Percentiles rank a stretch among this genome's conserved stretches.
Conservation (phyloP, 129 eudicot species). For the Pittosporum tobira region DNA sequence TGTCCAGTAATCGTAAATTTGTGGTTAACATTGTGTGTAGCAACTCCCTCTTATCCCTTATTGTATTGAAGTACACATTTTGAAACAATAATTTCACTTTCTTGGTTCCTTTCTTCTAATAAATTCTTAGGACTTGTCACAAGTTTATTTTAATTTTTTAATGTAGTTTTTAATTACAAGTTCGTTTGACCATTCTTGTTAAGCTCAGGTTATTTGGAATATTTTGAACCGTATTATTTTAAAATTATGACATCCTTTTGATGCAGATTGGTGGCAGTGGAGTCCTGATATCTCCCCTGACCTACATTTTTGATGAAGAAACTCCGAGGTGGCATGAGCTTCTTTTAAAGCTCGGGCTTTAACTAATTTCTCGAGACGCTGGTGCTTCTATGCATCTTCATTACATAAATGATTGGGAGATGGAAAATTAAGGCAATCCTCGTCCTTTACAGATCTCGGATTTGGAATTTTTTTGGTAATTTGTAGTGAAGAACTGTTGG, state of each 20-base stretch:
- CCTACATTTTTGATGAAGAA: constrained; percentile 91
- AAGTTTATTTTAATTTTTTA: too few species aligned
- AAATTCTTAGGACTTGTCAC: background rate
- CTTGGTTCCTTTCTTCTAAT: too few species aligned
- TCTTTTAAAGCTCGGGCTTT: constrained; percentile 57
- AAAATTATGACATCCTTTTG: background rate
- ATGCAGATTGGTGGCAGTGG: constrained; percentile 94
- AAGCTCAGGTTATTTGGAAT: background rate
- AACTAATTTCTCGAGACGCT: background rate
- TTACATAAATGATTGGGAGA: background rate
- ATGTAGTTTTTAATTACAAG: too few species aligned
- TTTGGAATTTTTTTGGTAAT: background rate
- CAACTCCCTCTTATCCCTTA: too few species aligned
- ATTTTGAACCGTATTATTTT: background rate
- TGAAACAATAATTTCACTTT: too few species aligned
- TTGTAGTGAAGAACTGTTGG: background rate
- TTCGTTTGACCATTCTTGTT: background rate
- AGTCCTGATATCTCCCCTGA: constrained; percentile 72
- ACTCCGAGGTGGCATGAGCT: constrained; percentile 88
- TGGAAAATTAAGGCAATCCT: background rate
- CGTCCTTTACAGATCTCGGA: background rate
- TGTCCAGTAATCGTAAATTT: too few species aligned
- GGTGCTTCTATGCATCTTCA: background rate
- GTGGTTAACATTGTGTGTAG: too few species aligned
- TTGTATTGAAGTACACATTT: too few species aligned